These are phyloP conservation scores for Serendipita sp. DNA, from an alignment of 768 basidiomycete genomes.

Conservation along the genomic window DNA sequence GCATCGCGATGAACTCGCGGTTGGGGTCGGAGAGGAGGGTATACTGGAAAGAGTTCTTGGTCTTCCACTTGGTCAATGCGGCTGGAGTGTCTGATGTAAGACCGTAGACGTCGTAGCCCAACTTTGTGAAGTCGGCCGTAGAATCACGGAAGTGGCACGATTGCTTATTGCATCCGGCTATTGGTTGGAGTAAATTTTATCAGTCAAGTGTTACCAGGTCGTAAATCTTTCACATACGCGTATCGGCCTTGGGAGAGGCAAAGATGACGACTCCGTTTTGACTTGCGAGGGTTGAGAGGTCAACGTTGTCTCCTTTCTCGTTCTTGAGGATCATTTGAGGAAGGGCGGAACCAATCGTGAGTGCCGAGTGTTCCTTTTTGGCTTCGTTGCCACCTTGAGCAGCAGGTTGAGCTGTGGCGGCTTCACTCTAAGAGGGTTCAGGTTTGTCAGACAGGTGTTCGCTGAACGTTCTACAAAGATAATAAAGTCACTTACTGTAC, in stretches of 20 bases:
- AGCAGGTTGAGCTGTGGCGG: slow-evolving; percentile 10
- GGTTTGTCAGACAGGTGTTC: not conserved
- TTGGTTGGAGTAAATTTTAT: not conserved
- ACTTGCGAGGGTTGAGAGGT: slow-evolving; percentile 41
- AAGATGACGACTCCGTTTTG: slow-evolving; percentile 71
- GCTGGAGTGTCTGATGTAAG: slow-evolving; percentile 61
- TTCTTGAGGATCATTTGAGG: slow-evolving; percentile 66
- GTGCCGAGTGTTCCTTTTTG: slow-evolving; percentile 14
- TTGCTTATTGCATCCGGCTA: slow-evolving; percentile 82
- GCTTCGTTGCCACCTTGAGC: slow-evolving; percentile 13
- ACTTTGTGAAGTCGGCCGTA: slow-evolving; percentile 54
- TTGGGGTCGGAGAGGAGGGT: slow-evolving; percentile 82
- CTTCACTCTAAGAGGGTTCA: slow-evolving; percentile 9
- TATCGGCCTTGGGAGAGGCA: slow-evolving; percentile 72
- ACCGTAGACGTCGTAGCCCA: slow-evolving; percentile 65
- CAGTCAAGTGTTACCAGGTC: slow-evolving; percentile 1
- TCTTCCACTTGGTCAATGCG: slow-evolving; percentile 72
- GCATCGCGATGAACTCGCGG: slow-evolving; percentile 53
- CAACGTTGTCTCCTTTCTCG: slow-evolving; percentile 66
- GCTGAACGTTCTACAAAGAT: not conserved
- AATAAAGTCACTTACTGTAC: not conserved
- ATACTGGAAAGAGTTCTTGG: slow-evolving; percentile 78
- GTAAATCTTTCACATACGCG: slow-evolving; percentile 34
- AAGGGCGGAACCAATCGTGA: slow-evolving; percentile 60
- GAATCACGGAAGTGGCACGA: slow-evolving; percentile 83